A percentile compares a stretch with the other conserved stretches of the same genome.
phyloP scores from a whole-genome alignment of 2,329 filamentous ascomycete genomes.

The Colletotrichum brevisporum region DNA sequence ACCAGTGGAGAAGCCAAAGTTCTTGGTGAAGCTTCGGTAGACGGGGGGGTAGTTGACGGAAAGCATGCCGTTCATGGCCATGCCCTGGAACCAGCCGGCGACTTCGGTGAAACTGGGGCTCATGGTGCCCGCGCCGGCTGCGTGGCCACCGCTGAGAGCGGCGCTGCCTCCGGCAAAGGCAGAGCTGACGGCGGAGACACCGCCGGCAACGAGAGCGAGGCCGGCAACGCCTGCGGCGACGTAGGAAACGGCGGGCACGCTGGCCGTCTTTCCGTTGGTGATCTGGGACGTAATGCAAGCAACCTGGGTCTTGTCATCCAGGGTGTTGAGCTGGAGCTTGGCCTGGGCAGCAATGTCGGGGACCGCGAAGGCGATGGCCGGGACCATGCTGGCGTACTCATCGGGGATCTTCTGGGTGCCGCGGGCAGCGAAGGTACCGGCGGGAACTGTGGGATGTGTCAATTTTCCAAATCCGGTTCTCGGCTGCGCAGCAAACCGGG shows the following conservation, averaged over 20 bases:
- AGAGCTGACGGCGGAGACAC: slow-evolving; percentile 77
- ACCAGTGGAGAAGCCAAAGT: slow-evolving; percentile 93
- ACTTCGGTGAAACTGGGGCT: slow-evolving; percentile 91
- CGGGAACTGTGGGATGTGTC: slow-evolving; percentile 70
- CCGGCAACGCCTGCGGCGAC: slow-evolving; percentile 87
- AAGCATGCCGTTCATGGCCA: slow-evolving; percentile 97
- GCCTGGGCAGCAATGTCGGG: slow-evolving; percentile 92
- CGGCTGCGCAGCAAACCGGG: neutral
- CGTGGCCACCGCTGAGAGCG: slow-evolving; percentile 64
- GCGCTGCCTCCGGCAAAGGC: slow-evolving; percentile 69
- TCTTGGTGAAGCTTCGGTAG: slow-evolving; percentile 90
- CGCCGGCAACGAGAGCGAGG: slow-evolving; percentile 82
- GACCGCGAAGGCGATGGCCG: slow-evolving; percentile 88
- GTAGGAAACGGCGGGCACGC: slow-evolving; percentile 83
- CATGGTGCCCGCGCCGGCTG: slow-evolving; percentile 72
- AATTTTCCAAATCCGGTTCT: slow-evolving; percentile 29
- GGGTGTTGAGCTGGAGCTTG: slow-evolving; percentile 79
- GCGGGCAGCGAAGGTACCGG: slow-evolving; percentile 79
- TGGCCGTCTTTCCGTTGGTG: slow-evolving; percentile 88
- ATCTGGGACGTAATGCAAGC: slow-evolving; percentile 88
- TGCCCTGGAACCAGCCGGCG: slow-evolving; percentile 90
- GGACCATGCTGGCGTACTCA: slow-evolving; percentile 81
- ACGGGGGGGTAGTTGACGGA: slow-evolving; percentile 89
- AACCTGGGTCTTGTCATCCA: slow-evolving; percentile 65
- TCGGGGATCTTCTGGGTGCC: slow-evolving; percentile 81